Evolutionary conservation across 1,284 basidiomycete genomes (phyloP), one percentile per base, ranked within the genome.

Genomic region (Calocybe gambosa): DNA sequence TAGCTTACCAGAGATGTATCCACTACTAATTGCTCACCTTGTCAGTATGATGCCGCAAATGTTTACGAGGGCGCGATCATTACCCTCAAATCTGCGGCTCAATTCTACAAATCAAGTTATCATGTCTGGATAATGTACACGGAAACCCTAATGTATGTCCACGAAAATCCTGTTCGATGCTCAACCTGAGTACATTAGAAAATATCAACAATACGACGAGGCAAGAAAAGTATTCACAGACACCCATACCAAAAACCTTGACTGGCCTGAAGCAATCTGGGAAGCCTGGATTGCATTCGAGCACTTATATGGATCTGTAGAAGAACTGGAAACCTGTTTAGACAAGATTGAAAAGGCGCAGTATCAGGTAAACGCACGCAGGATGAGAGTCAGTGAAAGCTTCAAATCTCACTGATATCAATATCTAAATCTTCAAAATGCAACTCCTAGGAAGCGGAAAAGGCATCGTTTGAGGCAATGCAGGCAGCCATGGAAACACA

Each of bases 231-330:
- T 80, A 3, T 93, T 88, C 65, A 66, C 69, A 16, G 76, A 82
- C 46, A 70, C 84, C 10, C 77, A 80, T 43, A 68, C 71, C 37
- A 85, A 85, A 60, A 76, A 82, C 37, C 58, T 95, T 34, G 93
- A 97, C 64, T 96, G 93, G 86, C 91, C 93, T 0, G 93, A 96
- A 63, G 85, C 83, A 2, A 70, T 98, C 4, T 91, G 91, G 79
- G 88, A 93, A 49, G 85, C 88, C 0, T 96, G 90, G 85, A 60
- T 84, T 3, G 68, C 75, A 12, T 96, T 98, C 55, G 95, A 98
- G 62, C 82, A 91, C 52, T 67, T 88, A 2, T 74, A 91, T 55
- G 95, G 95, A 0, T 73, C 77, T 6, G 67, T 90, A 5, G 69
- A 78, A 34, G 80, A 84, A 4, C 64, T 96, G 13, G 78, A 90